phyloP scores from a whole-genome alignment of 148 eudicot species.

The Amaranthus palmeri region DNA sequence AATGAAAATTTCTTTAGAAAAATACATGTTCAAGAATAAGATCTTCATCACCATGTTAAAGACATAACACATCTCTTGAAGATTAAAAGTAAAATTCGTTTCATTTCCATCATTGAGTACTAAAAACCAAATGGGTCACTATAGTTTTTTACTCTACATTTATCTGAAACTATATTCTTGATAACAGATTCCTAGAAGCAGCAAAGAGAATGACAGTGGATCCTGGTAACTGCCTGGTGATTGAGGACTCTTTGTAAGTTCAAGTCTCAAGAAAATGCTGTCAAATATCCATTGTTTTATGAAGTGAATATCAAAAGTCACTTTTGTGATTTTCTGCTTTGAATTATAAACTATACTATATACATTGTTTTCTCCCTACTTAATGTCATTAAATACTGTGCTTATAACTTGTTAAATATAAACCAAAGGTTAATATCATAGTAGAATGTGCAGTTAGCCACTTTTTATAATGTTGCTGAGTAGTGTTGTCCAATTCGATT shows the following conservation, averaged over 20 bases:
- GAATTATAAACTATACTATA: neutral
- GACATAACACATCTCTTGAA: too few species aligned
- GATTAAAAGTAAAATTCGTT: too few species aligned
- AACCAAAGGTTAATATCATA: neutral
- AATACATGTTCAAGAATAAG: too few species aligned
- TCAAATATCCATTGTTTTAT: neutral
- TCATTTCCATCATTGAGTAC: too few species aligned
- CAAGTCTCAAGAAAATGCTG: neutral
- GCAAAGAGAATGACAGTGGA: constrained; percentile 67
- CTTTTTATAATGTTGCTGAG: neutral
- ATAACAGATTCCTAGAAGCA: constrained; percentile 76
- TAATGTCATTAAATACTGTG: neutral
- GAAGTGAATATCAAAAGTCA: neutral
- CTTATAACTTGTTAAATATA: neutral
- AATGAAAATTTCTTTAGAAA: too few species aligned
- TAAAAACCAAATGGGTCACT: too few species aligned
- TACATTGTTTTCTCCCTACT: neutral
- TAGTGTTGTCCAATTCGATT: neutral
- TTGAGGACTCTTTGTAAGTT: constrained; percentile 90
- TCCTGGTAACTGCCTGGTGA: constrained; percentile 60
- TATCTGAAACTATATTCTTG: constrained; percentile 6
- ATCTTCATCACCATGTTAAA: too few species aligned
- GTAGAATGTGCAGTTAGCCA: too few species aligned
- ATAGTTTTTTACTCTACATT: too few species aligned
- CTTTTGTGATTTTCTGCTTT: neutral